phyloP scores from a whole-genome alignment of 1,139 yeast species.

The Yamadazyma taylorii region DNA sequence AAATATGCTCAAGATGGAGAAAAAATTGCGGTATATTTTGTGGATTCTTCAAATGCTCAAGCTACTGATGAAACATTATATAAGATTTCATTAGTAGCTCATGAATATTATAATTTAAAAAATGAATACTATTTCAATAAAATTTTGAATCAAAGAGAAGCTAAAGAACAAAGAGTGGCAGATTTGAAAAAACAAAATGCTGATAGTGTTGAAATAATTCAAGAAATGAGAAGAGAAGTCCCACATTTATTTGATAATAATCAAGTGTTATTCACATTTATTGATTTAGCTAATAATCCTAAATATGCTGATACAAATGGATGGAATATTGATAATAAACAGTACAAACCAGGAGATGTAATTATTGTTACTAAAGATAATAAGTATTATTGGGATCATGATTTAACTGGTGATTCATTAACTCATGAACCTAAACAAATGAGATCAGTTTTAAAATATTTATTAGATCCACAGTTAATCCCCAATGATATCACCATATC shows the following conservation, averaged over 20 bases:
- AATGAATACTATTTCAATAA: slow-evolving; percentile 44
- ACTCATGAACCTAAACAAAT: slow-evolving; percentile 30
- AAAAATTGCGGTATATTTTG: slow-evolving; percentile 53
- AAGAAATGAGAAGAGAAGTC: slow-evolving; percentile 50
- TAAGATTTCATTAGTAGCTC: slow-evolving; percentile 50
- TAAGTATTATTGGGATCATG: slow-evolving; percentile 34
- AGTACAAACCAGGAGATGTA: slow-evolving; percentile 45
- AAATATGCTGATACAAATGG: slow-evolving; percentile 35
- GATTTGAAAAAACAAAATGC: slow-evolving; percentile 45
- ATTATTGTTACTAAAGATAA: slow-evolving; percentile 34
- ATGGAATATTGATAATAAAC: slow-evolving; percentile 38
- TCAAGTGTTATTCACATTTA: slow-evolving; percentile 48
- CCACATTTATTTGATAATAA: slow-evolving; percentile 45
- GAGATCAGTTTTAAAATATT: slow-evolving; percentile 29
- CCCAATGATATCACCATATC: not conserved
- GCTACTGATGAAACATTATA: slow-evolving; percentile 38
- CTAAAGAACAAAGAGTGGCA: slow-evolving; percentile 44
- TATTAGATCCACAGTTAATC: slow-evolving; percentile 31
- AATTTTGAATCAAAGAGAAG: slow-evolving; percentile 36
- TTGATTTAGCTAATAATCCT: slow-evolving; percentile 47
- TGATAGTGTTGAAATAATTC: slow-evolving; percentile 38
- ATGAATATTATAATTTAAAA: slow-evolving; percentile 51
- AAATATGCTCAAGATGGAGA: slow-evolving; percentile 23
- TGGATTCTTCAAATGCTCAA: slow-evolving; percentile 44
- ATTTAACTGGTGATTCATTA: slow-evolving; percentile 28